A percentile compares a stretch with the other conserved stretches of the same genome.
These are phyloP conservation scores for Scheffersomyces cryptocercus DNA, from an alignment of 1,139 yeast genomes.

Conservation along the genomic window DNA sequence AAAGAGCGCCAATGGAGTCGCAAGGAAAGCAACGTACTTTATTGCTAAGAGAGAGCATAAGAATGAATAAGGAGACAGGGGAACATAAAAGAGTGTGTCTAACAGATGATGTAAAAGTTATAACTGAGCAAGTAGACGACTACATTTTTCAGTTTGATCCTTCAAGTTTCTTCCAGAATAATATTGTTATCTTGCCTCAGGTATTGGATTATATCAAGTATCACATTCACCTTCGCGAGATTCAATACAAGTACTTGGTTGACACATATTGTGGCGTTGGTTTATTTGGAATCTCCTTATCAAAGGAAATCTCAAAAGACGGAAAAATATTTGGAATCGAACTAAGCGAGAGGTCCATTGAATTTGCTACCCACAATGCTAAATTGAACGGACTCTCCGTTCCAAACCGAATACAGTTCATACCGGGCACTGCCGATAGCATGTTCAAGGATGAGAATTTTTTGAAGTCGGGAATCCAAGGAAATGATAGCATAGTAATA, in stretches of 20 bases:
- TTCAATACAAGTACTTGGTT: constrained; percentile 27
- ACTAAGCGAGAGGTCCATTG: constrained; percentile 31
- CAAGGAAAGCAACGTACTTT: constrained; percentile 17
- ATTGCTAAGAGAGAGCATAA: constrained; percentile 35
- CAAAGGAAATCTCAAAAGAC: constrained; percentile 25
- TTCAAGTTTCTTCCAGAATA: constrained; percentile 39
- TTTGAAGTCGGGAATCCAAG: constrained; percentile 23
- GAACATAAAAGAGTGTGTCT: constrained; percentile 27
- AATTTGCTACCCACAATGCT: constrained; percentile 43
- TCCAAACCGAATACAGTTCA: constrained; percentile 31
- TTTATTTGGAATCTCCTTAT: constrained; percentile 43
- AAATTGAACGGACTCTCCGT: constrained; percentile 34
- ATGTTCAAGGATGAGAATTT: constrained; percentile 33
- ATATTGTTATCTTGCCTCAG: constrained; percentile 34
- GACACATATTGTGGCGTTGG: constrained; percentile 53
- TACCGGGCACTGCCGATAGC: constrained; percentile 40
- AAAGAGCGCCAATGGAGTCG: constrained; percentile 6
- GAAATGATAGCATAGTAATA: constrained; percentile 38
- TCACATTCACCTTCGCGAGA: constrained; percentile 17
- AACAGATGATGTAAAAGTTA: constrained; percentile 22
- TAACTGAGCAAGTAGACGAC: constrained; percentile 34
- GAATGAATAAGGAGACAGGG: constrained; percentile 34
- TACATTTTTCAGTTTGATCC: constrained; percentile 34
- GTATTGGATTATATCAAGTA: constrained; percentile 34
- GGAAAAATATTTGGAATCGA: constrained; percentile 49